Evolutionary conservation across 495 filamentous ascomycete species (phyloP), one percentile per base, ranked within the genome.

Genomic region (Thermochaetoides thermophila): DNA sequence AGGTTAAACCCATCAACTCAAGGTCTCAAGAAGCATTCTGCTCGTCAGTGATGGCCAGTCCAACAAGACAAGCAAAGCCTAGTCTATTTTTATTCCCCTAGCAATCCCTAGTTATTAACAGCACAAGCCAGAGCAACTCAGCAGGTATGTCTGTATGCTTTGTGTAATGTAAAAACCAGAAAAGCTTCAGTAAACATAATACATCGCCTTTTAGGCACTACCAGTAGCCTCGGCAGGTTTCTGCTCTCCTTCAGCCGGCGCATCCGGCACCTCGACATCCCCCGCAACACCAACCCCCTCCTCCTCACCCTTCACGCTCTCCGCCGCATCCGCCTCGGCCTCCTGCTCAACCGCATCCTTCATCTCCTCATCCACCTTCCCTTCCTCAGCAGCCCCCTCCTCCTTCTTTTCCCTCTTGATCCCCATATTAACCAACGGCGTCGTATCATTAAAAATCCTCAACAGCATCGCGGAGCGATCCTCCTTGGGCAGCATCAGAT

Each of bases 401-500:
- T 34, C 42, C 22, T 22, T 17, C 29, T 34, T 37, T 26, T 43
- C 32, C 29, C 58, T 59, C 52, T 71, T 68, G 17, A 67, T 50
- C 21, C 56, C 42, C 56, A 53, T 58, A 39, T 75, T 75, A 25
- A 75, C 65, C 32, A 95, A 59, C 3, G 78, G 81, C 2, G 76
- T 74, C 15, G 70, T 68, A 38, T 95, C 86, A 45, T 94, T 85
- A 60, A 76, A 97, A 22, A 97, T 65, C 21, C 89, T 73, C 35
- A 94, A 66, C 44, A 95, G 63, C 81, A 95, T 87, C 6, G 87
- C 89, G 21, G 72, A 78, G 19, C 89, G 73, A 29, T 97, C 89
- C 49, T 97, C 89, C 60, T 96, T 97, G 31, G 84, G 84, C 43
- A 95, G 61, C 89, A 97, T 97, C 25, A 97, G 70, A 54, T 96